Evolutionary conservation across 164 flowering plant species (phyloP).

Genomic region (Vitis riparia): DNA sequence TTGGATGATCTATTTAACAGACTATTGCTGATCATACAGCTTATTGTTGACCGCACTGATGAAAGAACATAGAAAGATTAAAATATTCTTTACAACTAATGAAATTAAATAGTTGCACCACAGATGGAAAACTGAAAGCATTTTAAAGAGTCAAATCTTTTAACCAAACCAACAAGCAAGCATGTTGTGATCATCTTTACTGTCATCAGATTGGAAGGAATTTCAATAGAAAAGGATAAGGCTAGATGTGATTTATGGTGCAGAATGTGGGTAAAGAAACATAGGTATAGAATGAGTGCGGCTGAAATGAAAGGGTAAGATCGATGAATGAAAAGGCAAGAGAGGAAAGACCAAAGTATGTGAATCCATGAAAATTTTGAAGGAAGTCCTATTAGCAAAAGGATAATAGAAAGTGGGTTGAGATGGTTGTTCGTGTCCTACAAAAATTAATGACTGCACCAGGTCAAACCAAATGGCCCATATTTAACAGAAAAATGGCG

Average conservation of each 20-base stretch:
- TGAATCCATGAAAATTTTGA: neutral
- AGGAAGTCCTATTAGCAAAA: neutral
- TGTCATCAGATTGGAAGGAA: too few species aligned
- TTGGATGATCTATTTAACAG: neutral
- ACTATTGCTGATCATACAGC: neutral
- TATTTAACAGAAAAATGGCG: too few species aligned
- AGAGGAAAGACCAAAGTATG: neutral
- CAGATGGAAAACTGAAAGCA: neutral
- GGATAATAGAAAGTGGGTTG: neutral
- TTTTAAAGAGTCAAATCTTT: neutral
- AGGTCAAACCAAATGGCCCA: too few species aligned
- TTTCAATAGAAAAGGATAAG: too few species aligned
- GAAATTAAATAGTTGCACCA: neutral
- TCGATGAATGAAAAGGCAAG: neutral
- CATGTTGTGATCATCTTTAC: neutral
- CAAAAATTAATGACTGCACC: neutral
- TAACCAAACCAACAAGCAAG: neutral
- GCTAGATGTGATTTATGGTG: too few species aligned
- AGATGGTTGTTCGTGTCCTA: neutral
- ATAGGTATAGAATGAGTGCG: too few species aligned
- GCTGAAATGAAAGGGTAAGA: too few species aligned
- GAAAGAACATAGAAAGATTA: neutral
- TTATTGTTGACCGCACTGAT: neutral
- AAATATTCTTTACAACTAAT: neutral
- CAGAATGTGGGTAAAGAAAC: too few species aligned